Evolutionary conservation across 495 filamentous ascomycete species (phyloP), one percentile per base, ranked within the genome.

Genomic region (Penicillium silybi): DNA sequence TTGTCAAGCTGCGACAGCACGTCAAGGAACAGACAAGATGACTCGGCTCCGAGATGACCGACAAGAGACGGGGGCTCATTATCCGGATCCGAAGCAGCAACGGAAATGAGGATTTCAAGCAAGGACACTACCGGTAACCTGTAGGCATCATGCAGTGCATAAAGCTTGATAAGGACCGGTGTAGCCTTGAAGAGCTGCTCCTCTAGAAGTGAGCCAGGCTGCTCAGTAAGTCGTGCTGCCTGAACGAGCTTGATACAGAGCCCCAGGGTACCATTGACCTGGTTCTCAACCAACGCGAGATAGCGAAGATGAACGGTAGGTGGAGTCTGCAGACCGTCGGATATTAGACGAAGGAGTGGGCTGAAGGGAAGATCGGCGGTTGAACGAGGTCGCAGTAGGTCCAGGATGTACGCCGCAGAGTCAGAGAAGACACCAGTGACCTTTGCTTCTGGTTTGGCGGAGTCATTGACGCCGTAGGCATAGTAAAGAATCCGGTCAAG

Each of bases 1-100:
- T 81, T 83, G 56, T 92, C 88, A n/a, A 97, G 73, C 48, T 83
- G 78, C 6, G 87, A 83, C 10, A 96, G 70, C 15, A 92, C 75
- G 48, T 86, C 80, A 20, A 97, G 78, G 69, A 97, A 96, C 27
- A 86, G 83, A 52, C 86, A 88, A 3, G 91, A 85, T 19, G 86
- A 85, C 53, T 89, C 85, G 16, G 89, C 77, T 15, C 90, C 89
- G 2, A 99, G 77, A 61, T 93, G 87, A 47, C 90, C 91, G 17
- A 99, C 80, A 18, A 98, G 76, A 6, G 92, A 97, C 23, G 91
- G 89, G 3, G 93, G 90, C 57, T 97, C 90, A 34, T 67, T 72
- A 18, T 76, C 76, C 19, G 75, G 63, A 46, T 74, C 70, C 45
- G 79, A 79, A 23, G 83, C 81, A 18, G 85, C 83, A 52, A 77